phyloP scores from a whole-genome alignment of 495 filamentous ascomycete genomes.

The Thermothielavioides terrestris region DNA sequence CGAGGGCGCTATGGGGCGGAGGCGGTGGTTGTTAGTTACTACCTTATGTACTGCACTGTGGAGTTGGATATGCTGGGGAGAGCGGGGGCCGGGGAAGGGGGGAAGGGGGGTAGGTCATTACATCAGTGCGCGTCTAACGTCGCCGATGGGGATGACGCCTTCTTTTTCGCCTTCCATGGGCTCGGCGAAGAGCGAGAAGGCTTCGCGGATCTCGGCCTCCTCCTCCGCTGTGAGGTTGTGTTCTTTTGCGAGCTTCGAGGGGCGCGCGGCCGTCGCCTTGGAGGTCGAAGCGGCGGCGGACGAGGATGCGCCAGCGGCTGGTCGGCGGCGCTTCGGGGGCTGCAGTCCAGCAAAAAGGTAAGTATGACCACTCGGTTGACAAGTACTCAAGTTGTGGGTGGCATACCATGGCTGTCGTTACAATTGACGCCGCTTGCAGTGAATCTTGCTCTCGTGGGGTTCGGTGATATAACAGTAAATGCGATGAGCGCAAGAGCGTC shows the following conservation, averaged over 20 bases:
- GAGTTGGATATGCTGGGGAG: too few relatives aligned
- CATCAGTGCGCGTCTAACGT: constrained; percentile 79
- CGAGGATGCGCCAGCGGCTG: constrained; percentile 15
- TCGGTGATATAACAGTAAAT: too few relatives aligned
- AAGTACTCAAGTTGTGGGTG: too few relatives aligned
- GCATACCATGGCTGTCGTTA: too few relatives aligned
- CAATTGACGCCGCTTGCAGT: too few relatives aligned
- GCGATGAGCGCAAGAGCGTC: too few relatives aligned
- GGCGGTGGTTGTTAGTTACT: too few relatives aligned
- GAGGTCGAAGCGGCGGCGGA: constrained; percentile 18
- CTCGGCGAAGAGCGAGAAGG: constrained; percentile 73
- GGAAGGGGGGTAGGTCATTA: constrained; percentile 32
- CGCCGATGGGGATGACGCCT: constrained; percentile 63
- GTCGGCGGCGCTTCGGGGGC: constrained; percentile 36
- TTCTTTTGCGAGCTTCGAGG: constrained; percentile 81
- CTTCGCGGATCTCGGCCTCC: constrained; percentile 84
- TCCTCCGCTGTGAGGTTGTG: constrained; percentile 74
- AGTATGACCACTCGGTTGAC: too few relatives aligned
- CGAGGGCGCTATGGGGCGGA: constrained; percentile 64
- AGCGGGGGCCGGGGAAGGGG: too few relatives aligned
- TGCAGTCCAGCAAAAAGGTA: too few relatives aligned
- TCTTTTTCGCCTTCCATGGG: constrained; percentile 59
- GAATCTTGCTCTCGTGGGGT: too few relatives aligned
- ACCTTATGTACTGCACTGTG: too few relatives aligned
- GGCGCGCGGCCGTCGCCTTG: constrained; percentile 19